phyloP scores from a whole-genome alignment of 176 grass and related monocot species.

The Olyra latifolia region DNA sequence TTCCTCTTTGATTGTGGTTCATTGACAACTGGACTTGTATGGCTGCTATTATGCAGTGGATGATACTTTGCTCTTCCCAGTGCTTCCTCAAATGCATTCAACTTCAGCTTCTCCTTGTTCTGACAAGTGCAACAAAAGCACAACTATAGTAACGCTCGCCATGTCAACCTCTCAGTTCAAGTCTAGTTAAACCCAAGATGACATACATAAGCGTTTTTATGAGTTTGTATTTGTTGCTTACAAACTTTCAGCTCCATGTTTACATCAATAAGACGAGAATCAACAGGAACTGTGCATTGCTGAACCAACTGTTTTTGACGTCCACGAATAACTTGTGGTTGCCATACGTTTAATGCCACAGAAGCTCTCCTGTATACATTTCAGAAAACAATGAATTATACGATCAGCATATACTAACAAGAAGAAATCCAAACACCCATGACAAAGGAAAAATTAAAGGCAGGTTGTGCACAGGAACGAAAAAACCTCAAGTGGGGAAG shows the following conservation, averaged over 20 bases:
- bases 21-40: slow-evolving; percentile 22
- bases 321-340: slow-evolving; percentile 85
- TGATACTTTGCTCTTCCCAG: slow-evolving; percentile 73
- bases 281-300: slow-evolving; percentile 79
- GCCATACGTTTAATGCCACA: slow-evolving; percentile 93
- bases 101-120: slow-evolving; percentile 69
- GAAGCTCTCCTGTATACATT: slow-evolving; percentile 68
- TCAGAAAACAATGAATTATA: neutral
- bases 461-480: neutral
- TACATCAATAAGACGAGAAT: slow-evolving; percentile 68
- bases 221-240: slow-evolving; percentile 85
- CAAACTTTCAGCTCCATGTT: slow-evolving; percentile 96
- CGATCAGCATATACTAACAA: slow-evolving; percentile 1
- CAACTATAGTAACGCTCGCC: slow-evolving; percentile 35
- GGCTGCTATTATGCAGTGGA: slow-evolving; percentile 41
- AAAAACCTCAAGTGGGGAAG: neutral
- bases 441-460: neutral
- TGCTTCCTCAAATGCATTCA: slow-evolving; percentile 63
- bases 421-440: neutral
- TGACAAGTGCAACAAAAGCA: slow-evolving; percentile 44
- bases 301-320: slow-evolving; percentile 87
- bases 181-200: slow-evolving; percentile 27
- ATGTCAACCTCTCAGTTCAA: neutral
- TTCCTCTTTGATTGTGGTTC: slow-evolving; percentile 44
- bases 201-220: slow-evolving; percentile 81